Conservation (phyloP, 169 alveolate species). For the Cryptosporidium baileyi region DNA sequence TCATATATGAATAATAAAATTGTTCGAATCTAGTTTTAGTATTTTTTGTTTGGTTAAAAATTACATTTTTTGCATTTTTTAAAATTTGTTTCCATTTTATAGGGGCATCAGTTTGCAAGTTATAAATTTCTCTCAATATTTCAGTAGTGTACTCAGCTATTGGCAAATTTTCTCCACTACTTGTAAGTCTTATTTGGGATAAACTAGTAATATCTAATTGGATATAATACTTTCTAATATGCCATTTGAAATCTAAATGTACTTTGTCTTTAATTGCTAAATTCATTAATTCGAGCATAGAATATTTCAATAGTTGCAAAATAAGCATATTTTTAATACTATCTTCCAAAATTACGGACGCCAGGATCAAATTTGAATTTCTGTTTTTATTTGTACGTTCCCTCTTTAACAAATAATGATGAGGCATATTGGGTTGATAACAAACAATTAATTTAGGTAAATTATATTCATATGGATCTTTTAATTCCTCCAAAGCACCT, state of each 20-base stretch:
- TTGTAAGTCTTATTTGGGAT: slow-evolving; percentile 6
- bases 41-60: background rate
- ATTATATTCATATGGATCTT: slow-evolving; percentile 13
- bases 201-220: slow-evolving; percentile 14
- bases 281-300: background rate
- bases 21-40: slow-evolving; percentile 14
- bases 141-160: slow-evolving; percentile 28
- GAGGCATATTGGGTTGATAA: background rate
- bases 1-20: slow-evolving; percentile 21
- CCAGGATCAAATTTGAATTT: background rate
- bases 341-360: background rate
- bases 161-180: background rate
- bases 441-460: slow-evolving; percentile 18
- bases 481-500: background rate
- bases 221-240: slow-evolving; percentile 1
- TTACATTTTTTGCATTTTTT: background rate
- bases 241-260: slow-evolving; percentile 3
- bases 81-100: background rate
- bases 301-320: background rate
- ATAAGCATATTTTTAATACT: slow-evolving; percentile 5
- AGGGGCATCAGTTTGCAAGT: background rate
- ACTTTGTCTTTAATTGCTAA: background rate
- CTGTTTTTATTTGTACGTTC: background rate
- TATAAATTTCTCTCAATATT: background rate
- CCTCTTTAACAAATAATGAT: slow-evolving; percentile 2